Percentiles rank a stretch among this genome's conserved stretches.
Conservation (phyloP, 2,329 filamentous ascomycete species). For the Calonectria pseudoreteaudii region DNA sequence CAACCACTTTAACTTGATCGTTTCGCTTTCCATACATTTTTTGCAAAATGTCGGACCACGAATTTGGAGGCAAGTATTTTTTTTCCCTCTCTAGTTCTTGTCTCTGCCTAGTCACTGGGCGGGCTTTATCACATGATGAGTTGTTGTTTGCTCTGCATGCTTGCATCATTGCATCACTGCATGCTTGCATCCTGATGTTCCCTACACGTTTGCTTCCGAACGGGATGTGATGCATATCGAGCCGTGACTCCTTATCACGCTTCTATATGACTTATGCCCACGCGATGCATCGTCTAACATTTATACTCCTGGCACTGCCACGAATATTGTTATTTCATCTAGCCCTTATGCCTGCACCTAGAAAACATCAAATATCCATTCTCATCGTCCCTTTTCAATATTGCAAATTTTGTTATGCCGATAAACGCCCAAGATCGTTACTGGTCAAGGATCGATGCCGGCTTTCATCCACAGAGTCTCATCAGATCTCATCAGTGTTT, state of each 20-base stretch:
- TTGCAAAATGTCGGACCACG: constrained; percentile 71
- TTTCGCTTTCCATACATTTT: not conserved
- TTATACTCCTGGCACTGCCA: constrained; percentile 12
- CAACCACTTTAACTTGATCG: constrained; percentile 9
- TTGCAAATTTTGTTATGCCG: constrained; percentile 26
- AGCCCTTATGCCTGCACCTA: not conserved
- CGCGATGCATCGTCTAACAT: not conserved
- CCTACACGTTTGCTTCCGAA: not conserved
- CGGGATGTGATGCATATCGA: not conserved
- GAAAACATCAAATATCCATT: not conserved
- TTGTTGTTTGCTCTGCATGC: not conserved
- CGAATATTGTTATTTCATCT: constrained; percentile 26
- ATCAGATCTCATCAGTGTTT: too few species aligned
- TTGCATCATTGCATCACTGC: too few species aligned
- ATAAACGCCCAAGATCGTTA: constrained; percentile 42
- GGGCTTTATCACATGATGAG: not conserved
- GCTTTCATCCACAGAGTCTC: constrained; percentile 28
- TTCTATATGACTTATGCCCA: not conserved
- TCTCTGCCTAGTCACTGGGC: not conserved
- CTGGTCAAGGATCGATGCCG: constrained; percentile 41
- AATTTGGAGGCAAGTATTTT: constrained; percentile 68
- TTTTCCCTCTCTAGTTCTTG: not conserved
- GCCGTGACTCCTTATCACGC: not conserved
- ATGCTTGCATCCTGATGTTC: not conserved
- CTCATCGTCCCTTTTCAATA: not conserved